Conservation (phyloP, 306 rosid genomes). For the Prunus armeniaca region DNA sequence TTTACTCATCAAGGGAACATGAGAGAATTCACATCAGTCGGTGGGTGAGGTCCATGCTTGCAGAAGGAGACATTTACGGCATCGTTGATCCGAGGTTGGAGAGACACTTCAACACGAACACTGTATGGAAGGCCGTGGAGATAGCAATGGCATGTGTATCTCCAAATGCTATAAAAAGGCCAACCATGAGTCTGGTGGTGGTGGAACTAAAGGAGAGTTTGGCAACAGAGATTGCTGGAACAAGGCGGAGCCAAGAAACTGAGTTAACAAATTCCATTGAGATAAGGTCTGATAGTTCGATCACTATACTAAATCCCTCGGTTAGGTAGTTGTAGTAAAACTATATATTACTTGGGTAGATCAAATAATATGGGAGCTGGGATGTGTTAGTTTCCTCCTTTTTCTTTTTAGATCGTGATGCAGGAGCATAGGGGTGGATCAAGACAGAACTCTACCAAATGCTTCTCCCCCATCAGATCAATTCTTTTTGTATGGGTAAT, state of each 20-base stretch:
- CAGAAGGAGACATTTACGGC: slow-evolving; percentile 15
- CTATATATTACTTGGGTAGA: neutral
- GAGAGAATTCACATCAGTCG: slow-evolving; percentile 13
- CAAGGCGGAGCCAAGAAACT: neutral
- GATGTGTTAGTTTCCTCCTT: no score
- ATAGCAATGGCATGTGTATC: slow-evolving; percentile 27
- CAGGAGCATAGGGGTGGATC: no score
- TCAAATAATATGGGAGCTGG: neutral
- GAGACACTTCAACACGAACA: slow-evolving; percentile 10
- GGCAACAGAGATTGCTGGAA: slow-evolving; percentile 1
- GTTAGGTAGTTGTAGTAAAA: neutral
- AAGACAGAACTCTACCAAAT: no score
- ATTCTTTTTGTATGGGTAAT: no score
- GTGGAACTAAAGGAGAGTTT: slow-evolving; percentile 19
- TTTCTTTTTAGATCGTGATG: no score
- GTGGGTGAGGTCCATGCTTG: slow-evolving; percentile 22
- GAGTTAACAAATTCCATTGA: neutral
- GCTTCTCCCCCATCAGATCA: no score
- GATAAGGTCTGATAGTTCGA: neutral
- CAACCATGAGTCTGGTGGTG: slow-evolving; percentile 15
- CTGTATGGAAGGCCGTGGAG: slow-evolving; percentile 36
- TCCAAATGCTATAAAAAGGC: neutral
- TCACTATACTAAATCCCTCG: neutral
- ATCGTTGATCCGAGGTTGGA: slow-evolving; percentile 22
- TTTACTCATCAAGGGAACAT: neutral